These are phyloP conservation scores for Collybia mongolica DNA, from an alignment of 768 basidiomycete genomes.

Conservation along the genomic window DNA sequence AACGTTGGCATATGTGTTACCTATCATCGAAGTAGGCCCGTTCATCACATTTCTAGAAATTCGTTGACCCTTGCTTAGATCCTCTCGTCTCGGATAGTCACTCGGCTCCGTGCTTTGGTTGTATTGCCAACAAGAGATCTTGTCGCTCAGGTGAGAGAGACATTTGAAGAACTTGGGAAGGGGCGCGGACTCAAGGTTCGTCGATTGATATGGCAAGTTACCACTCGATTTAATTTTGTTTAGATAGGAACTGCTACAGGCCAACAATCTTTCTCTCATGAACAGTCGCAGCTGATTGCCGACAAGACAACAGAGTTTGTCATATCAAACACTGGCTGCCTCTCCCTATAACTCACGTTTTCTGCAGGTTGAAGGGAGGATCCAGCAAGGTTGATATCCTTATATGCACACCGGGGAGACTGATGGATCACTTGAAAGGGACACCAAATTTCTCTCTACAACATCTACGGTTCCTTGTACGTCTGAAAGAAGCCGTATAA, in stretches of 20 bases:
- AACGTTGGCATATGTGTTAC: constrained; percentile 93
- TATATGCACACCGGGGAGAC: constrained; percentile 91
- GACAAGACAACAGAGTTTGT: constrained; percentile 54
- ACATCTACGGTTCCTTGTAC: constrained; percentile 90
- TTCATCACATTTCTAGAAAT: background rate
- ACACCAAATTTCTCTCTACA: constrained; percentile 92
- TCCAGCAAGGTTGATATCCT: constrained; percentile 91
- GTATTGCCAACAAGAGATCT: constrained; percentile 94
- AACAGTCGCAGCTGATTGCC: constrained; percentile 78
- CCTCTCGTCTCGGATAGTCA: constrained; percentile 71
- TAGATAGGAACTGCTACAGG: constrained; percentile 85
- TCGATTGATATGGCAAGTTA: constrained; percentile 1
- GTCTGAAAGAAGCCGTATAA: constrained; percentile 22
- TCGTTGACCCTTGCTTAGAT: constrained; percentile 41
- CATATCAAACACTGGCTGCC: background rate
- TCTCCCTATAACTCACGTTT: constrained; percentile 3
- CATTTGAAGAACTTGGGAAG: constrained; percentile 80
- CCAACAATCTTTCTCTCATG: constrained; percentile 91
- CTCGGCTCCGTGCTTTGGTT: constrained; percentile 82
- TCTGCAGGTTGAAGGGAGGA: constrained; percentile 72
- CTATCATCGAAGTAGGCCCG: constrained; percentile 76
- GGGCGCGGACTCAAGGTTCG: constrained; percentile 85
- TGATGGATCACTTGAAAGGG: constrained; percentile 90
- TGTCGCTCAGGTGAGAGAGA: constrained; percentile 89
- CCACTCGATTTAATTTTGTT: constrained; percentile 2